Evolutionary conservation across 352 stramenopile species (phyloP).

Genomic region (Globisporangium abappressorium): DNA sequence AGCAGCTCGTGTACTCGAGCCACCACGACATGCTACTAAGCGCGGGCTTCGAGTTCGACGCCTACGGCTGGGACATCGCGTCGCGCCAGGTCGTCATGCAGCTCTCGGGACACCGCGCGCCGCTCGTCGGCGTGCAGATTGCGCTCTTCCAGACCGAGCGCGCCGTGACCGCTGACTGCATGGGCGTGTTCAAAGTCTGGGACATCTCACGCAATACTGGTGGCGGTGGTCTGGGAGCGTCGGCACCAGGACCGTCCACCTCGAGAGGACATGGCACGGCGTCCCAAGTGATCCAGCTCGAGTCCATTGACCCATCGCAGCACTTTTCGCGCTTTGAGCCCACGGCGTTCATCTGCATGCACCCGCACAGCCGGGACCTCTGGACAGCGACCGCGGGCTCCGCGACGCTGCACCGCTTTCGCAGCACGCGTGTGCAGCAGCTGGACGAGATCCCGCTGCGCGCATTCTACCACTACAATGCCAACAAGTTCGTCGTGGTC

Average conservation of each 20-base stretch:
- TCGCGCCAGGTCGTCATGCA: slow-evolving; percentile 71
- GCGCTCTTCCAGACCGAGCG: slow-evolving; percentile 70
- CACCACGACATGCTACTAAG: slow-evolving; percentile 75
- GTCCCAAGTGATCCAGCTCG: slow-evolving; percentile 57
- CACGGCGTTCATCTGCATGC: slow-evolving; percentile 51
- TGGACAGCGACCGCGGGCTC: slow-evolving; percentile 50
- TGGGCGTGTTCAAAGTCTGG: slow-evolving; percentile 85
- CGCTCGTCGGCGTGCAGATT: slow-evolving; percentile 75
- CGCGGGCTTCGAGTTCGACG: slow-evolving; percentile 84
- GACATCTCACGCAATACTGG: slow-evolving; percentile 56
- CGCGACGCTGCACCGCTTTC: slow-evolving; percentile 54
- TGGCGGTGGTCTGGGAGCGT: slow-evolving; percentile 7
- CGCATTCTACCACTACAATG: slow-evolving; percentile 69
- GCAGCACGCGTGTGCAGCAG: slow-evolving; percentile 55
- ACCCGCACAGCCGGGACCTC: slow-evolving; percentile 55
- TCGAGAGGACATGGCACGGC: slow-evolving; percentile 17
- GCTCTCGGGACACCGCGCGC: slow-evolving; percentile 61
- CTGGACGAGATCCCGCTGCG: slow-evolving; percentile 67
- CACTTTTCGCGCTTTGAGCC: slow-evolving; percentile 55
- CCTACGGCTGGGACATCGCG: slow-evolving; percentile 77
- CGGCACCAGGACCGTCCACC: background rate
- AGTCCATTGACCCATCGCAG: slow-evolving; percentile 56
- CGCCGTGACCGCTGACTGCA: slow-evolving; percentile 73
- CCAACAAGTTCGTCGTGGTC: slow-evolving; percentile 69
- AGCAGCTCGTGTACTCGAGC: slow-evolving; percentile 73